Base-by-base conservation (phyloP, 1,284 basidiomycete species). In the Coriolopsis trogii region DNA sequence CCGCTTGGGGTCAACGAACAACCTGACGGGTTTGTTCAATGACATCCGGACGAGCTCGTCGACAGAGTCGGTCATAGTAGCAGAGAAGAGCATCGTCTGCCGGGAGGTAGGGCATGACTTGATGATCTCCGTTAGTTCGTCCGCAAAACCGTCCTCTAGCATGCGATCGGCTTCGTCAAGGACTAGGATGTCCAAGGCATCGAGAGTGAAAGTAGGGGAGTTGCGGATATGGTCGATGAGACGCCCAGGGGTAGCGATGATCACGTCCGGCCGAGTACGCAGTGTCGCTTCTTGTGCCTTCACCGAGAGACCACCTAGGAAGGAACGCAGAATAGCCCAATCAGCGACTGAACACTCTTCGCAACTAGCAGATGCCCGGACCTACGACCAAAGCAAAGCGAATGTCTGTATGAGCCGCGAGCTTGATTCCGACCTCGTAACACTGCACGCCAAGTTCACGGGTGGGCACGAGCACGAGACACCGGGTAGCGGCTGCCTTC, bases 81-180 rank as follows among this genome's bases (percentile, higher is more conserved):
- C 96, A 0, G 94, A 97, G 73, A 99, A 99, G 23, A 99, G 79
- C 94, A 99, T 97, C 3, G 96, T 98, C 70, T 98, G 96, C 33
- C 96, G 84, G 25, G 89, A 89, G 13, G 78, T 74, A 1, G 96
- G 95, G 66, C 95, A 96, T 31, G 90, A 82, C 59, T 86, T 88
- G 69, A 98, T 87, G 62, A 99, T 98, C 73, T 99, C 96, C 30
- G 87, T 79, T 28, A 99, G 78, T 69, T 98, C 96, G 68, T 95
- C 95, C n/a, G 88, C 84, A 73, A 98, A 99, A 29, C 96, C 96
- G 65, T 98, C 96, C 30, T 94, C 95, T 34, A 99, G 84, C 91
- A 99, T 98, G 50, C 96, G 83, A 70, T 99, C 96, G 3, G 96
- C 96, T 75, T 99, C 96, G 66, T 99, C 96, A 24, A 99, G 86